phyloP scores from a whole-genome alignment of 2,329 filamentous ascomycete genomes.

The Pezizomycotina sp. region DNA sequence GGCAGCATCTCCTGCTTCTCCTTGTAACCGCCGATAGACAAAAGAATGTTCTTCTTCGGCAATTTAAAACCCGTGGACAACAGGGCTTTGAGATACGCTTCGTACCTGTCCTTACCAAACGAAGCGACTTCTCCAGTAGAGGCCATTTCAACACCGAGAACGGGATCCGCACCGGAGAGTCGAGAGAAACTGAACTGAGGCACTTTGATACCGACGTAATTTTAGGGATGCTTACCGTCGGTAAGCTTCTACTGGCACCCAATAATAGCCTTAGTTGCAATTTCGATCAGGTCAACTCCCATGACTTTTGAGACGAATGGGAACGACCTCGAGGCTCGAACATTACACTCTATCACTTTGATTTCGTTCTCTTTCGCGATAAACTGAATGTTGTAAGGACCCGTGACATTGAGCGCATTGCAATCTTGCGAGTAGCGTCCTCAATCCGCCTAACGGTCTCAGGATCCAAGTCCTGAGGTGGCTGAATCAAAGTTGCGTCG shows the following conservation, averaged over 20 bases:
- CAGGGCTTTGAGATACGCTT: conserved; percentile 91
- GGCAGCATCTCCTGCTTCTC: conserved; percentile 96
- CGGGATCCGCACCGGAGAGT: conserved; percentile 85
- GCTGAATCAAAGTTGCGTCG: conserved; percentile 86
- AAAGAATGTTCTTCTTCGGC: conserved; percentile 82
- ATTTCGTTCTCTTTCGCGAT: conserved; percentile 99
- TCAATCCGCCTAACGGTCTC: conserved; percentile 85
- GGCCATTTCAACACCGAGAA: conserved; percentile 96
- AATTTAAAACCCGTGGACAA: conserved; percentile 93
- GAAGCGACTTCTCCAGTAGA: conserved; percentile 96
- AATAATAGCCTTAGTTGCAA: conserved; percentile 96
- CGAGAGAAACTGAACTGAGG: conserved; percentile 98
- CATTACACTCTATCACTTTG: conserved; percentile 99
- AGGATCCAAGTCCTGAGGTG: conserved; percentile 76
- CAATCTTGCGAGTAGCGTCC: conserved; percentile 91
- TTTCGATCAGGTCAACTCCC: conserved; percentile 92
- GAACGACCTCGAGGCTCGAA: conserved; percentile 87
- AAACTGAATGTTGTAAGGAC: conserved; percentile 97
- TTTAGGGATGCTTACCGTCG: conserved; percentile 58
- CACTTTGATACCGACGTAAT: conserved; percentile 92
- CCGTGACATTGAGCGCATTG: conserved; percentile 86
- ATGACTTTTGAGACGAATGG: conserved; percentile 98
- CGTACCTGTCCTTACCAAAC: conserved; percentile 89
- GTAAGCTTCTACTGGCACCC: conserved; percentile 68
- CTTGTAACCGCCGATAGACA: conserved; percentile 94